phyloP scores from a whole-genome alignment of 768 basidiomycete genomes.

The Lentinula sp. region DNA sequence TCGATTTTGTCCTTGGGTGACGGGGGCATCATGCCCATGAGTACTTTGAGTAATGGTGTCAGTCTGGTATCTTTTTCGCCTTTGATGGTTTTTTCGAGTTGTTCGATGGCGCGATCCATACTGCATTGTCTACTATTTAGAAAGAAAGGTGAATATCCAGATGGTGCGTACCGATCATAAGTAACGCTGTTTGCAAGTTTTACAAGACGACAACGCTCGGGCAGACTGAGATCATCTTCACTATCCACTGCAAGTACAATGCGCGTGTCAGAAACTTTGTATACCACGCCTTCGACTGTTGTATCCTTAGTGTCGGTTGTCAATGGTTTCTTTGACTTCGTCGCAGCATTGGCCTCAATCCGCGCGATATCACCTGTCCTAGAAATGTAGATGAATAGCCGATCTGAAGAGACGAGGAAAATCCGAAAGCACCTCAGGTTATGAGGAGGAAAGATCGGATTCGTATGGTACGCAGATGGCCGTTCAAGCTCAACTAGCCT shows the following conservation, averaged over 20 bases:
- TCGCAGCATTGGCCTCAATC: constrained; percentile 64
- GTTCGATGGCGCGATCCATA: constrained; percentile 81
- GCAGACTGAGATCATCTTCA: constrained; percentile 70
- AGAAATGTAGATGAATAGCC: neutral
- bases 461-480: constrained; percentile 72
- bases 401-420: constrained; percentile 4
- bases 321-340: constrained; percentile 42
- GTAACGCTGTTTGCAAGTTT: constrained; percentile 93
- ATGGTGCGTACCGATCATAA: constrained; percentile 60
- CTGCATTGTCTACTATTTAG: constrained; percentile 27
- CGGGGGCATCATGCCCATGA: constrained; percentile 59
- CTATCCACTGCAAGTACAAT: constrained; percentile 77
- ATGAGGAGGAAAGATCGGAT: constrained; percentile 75
- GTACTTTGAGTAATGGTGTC: constrained; percentile 54
- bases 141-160: neutral
- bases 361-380: constrained; percentile 88
- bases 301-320: constrained; percentile 30
- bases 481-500: constrained; percentile 86
- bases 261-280: constrained; percentile 79
- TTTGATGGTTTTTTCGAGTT: constrained; percentile 43
- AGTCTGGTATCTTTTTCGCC: constrained; percentile 23
- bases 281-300: constrained; percentile 76
- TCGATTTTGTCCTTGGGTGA: constrained; percentile 30
- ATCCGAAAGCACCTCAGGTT: constrained; percentile 55
- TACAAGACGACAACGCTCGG: constrained; percentile 77